Evolutionary conservation across 371 early-diverging fungal species (phyloP).

Genomic region (Funneliformis caledonium): DNA sequence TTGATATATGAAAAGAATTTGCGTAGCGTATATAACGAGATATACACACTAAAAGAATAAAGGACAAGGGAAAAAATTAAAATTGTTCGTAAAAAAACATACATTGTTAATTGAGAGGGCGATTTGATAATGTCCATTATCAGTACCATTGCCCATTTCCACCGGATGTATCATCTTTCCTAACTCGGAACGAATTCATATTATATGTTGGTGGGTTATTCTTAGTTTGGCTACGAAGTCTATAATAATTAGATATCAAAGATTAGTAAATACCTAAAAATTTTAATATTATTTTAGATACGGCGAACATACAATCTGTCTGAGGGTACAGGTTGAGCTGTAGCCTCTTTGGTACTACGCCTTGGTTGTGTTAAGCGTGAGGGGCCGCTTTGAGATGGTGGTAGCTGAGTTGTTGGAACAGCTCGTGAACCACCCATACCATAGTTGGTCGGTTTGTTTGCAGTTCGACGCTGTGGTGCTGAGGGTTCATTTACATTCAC

Average conservation of each 20-base stretch:
- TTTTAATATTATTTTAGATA: not conserved
- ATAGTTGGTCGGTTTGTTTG: not conserved
- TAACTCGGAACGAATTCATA: constrained; percentile 31
- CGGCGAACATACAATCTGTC: constrained; percentile 23
- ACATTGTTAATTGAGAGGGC: not conserved
- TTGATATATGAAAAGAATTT: not conserved
- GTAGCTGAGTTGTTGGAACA: constrained; percentile 3
- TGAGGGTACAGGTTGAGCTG: constrained; percentile 1
- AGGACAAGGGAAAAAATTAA: not conserved
- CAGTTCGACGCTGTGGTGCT: not conserved
- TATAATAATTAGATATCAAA: not conserved
- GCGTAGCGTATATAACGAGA: not conserved
- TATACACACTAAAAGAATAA: not conserved
- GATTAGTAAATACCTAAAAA: not conserved
- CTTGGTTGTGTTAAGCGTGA: constrained; percentile 21
- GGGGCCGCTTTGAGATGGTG: not conserved
- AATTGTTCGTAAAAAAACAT: constrained; percentile 2
- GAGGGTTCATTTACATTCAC: not conserved
- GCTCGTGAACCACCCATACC: constrained; percentile 16
- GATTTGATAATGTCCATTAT: not conserved
- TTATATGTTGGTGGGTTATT: constrained; percentile 32
- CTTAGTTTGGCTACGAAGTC: constrained; percentile 40
- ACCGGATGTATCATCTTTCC: constrained; percentile 18
- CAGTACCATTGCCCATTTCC: constrained; percentile 34
- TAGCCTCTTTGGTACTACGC: not conserved